Evolutionary conservation across 116 monocot species (phyloP).

Genomic region (Cymodocea nodosa): DNA sequence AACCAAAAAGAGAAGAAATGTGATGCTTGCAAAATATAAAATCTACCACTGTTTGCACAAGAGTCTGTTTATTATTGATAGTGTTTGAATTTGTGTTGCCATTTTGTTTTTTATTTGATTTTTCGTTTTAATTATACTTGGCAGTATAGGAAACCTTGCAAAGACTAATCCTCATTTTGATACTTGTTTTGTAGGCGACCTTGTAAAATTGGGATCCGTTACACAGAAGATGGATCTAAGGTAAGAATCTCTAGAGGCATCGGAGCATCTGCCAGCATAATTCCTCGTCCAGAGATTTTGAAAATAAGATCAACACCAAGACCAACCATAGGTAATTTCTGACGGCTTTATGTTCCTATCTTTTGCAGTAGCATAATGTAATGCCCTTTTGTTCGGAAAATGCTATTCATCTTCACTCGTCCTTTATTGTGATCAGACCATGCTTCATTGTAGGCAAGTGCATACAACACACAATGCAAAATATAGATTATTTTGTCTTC

Average conservation of each 20-base stretch:
- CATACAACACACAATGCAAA: no score
- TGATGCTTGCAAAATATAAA: neutral
- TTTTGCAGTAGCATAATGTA: neutral
- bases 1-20: slow-evolving; percentile 1
- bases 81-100: no score
- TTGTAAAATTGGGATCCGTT: slow-evolving; percentile 71
- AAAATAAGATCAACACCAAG: slow-evolving; percentile 73
- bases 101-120: no score
- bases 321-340: slow-evolving; percentile 48
- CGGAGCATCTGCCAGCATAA: slow-evolving; percentile 66
- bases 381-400: no score
- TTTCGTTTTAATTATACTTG: no score
- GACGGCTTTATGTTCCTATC: neutral
- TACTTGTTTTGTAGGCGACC: slow-evolving; percentile 42
- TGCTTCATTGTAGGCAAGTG: no score
- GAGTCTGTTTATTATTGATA: no score
- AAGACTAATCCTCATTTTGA: neutral
- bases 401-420: no score
- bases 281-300: slow-evolving; percentile 88
- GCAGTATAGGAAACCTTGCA: no score
- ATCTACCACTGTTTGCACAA: no score
- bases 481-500: no score
- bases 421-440: no score
- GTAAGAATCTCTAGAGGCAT: slow-evolving; percentile 74
- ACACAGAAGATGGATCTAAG: slow-evolving; percentile 83